A percentile compares a stretch with the other conserved stretches of the same genome.
Evolutionary conservation across 345 rosid genomes (phyloP).

Genomic region (Noccaea caerulescens): DNA sequence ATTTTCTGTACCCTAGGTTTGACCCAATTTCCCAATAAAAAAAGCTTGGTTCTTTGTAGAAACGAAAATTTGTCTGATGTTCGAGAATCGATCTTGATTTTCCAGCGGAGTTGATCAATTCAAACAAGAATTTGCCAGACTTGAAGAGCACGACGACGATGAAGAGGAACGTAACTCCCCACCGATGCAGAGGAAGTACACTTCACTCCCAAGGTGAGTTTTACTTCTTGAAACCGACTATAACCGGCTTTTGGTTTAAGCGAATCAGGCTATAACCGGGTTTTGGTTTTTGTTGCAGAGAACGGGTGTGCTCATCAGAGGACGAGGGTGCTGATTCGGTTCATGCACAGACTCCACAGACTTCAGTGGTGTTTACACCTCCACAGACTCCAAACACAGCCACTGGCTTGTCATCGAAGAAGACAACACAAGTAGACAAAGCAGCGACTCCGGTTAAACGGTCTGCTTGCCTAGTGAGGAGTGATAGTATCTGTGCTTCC

Average conservation of each 20-base stretch:
- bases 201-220: slow-evolving; percentile 83
- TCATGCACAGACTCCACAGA: slow-evolving; percentile 57
- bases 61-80: neutral
- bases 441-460: slow-evolving; percentile 49
- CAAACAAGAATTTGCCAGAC: slow-evolving; percentile 87
- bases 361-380: slow-evolving; percentile 54
- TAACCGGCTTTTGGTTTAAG: neutral
- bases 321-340: slow-evolving; percentile 56
- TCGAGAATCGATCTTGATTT: slow-evolving; percentile 12
- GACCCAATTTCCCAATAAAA: neutral
- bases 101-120: slow-evolving; percentile 79
- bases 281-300: slow-evolving; percentile 49
- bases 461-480: slow-evolving; percentile 59
- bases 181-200: slow-evolving; percentile 67
- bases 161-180: slow-evolving; percentile 56
- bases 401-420: slow-evolving; percentile 41
- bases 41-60: neutral
- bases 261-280: neutral
- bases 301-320: slow-evolving; percentile 61
- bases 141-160: slow-evolving; percentile 67
- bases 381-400: slow-evolving; percentile 45
- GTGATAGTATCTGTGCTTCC: slow-evolving; percentile 78
- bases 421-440: slow-evolving; percentile 43
- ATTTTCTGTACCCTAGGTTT: slow-evolving; percentile 92
- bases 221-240: slow-evolving; percentile 11